phyloP scores from a whole-genome alignment of 257 asterid species.

The Solanum appendiculatum region DNA sequence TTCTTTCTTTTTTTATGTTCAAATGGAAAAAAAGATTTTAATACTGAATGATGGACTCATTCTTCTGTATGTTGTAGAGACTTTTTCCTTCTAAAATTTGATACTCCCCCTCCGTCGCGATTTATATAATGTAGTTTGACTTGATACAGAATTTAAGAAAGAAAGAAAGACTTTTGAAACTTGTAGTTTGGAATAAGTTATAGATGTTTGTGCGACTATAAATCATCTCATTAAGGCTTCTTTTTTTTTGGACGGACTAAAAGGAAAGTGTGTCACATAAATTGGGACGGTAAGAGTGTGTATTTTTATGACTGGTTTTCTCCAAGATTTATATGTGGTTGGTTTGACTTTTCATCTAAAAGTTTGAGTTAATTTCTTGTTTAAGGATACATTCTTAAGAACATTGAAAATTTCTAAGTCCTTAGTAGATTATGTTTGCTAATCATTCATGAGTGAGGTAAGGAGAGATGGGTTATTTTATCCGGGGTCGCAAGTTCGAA shows the following conservation, averaged over 20 bases:
- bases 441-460: not conserved
- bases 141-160: too few relatives aligned
- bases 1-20: not conserved
- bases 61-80: not conserved
- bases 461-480: too few relatives aligned
- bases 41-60: not conserved
- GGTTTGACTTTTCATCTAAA: not conserved
- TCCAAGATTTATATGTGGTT: not conserved
- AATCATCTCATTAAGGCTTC: too few relatives aligned
- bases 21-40: not conserved
- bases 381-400: not conserved
- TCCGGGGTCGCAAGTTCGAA: not conserved
- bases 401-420: not conserved
- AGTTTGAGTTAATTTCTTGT: not conserved
- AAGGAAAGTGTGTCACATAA: too few relatives aligned
- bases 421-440: not conserved
- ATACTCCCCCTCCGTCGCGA: accelerated
- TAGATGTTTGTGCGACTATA: too few relatives aligned
- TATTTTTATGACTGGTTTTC: not conserved
- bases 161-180: too few relatives aligned
- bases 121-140: not conserved
- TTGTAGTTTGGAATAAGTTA: not conserved
- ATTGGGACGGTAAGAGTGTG: not conserved
- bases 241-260: accelerated
- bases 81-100: not conserved